A percentile compares a stretch with the other conserved stretches of the same genome.
Evolutionary conservation across 106 monocot species (phyloP).

Genomic region (Cymbidium sinense): DNA sequence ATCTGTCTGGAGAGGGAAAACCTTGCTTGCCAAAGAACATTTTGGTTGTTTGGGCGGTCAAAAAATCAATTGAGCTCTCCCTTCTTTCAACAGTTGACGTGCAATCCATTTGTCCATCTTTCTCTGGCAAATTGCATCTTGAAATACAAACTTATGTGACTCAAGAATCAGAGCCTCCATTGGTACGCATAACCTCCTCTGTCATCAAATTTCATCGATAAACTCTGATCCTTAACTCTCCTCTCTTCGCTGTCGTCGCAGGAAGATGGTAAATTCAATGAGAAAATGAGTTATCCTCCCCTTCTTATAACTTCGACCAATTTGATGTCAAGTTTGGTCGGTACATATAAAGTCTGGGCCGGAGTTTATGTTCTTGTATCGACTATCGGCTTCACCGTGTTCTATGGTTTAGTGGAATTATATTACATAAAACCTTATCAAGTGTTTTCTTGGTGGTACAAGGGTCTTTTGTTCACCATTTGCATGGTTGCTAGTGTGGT

Average conservation of each 20-base stretch:
- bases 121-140: constrained; percentile 48
- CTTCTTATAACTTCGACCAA: constrained; percentile 24
- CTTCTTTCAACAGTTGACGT: constrained; percentile 55
- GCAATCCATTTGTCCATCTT: constrained; percentile 41
- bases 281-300: constrained; percentile 8
- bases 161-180: constrained; percentile 63
- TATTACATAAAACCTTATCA: constrained; percentile 45
- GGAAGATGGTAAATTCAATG: constrained; percentile 62
- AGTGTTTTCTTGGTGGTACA: constrained; percentile 64
- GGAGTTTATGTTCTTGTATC: constrained; percentile 58
- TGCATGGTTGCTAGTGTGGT: constrained; percentile 69
- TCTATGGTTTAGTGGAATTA: constrained; percentile 38
- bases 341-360: constrained; percentile 65
- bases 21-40: constrained; percentile 70
- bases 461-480: constrained; percentile 46
- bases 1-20: constrained; percentile 38
- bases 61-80: constrained; percentile 79
- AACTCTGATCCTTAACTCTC: background rate
- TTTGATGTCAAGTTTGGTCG: constrained; percentile 72
- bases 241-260: constrained; percentile 13
- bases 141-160: constrained; percentile 80
- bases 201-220: background rate
- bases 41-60: constrained; percentile 84
- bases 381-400: constrained; percentile 44
- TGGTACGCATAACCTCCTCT: constrained; percentile 53